Evolutionary conservation across 75 land plant genomes (phyloP).

Genomic region (Cryptomeria japonica): DNA sequence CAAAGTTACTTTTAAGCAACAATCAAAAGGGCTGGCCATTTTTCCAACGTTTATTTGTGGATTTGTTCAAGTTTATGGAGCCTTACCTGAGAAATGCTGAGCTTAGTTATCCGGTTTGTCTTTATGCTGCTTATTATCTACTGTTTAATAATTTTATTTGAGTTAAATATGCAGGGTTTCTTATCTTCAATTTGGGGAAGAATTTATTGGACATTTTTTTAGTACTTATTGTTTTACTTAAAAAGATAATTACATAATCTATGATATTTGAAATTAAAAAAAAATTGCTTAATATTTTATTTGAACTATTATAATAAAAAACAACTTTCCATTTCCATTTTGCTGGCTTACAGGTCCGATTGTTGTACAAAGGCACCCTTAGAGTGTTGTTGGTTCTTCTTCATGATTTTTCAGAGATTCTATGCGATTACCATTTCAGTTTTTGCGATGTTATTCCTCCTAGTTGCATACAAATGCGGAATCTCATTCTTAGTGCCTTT

Average conservation of each 20-base stretch:
- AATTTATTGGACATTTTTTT: not conserved
- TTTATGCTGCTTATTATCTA: not conserved
- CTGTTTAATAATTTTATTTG: not conserved
- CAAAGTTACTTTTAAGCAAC: slow-evolving; percentile 75
- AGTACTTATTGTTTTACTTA: not conserved
- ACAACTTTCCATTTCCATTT: not conserved
- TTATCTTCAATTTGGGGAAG: not conserved
- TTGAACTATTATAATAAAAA: not conserved
- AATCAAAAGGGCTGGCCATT: slow-evolving; percentile 92
- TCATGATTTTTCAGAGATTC: slow-evolving; percentile 97
- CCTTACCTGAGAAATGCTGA: slow-evolving; percentile 93
- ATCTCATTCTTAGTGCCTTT: slow-evolving; percentile 96
- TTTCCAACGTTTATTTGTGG: slow-evolving; percentile 81
- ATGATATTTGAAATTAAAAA: not conserved
- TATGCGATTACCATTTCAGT: slow-evolving; percentile 97
- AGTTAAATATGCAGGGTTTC: not conserved
- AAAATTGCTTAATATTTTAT: not conserved
- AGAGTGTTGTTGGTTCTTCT: slow-evolving; percentile 87
- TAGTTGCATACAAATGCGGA: slow-evolving; percentile 96
- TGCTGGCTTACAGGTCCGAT: slow-evolving; percentile 55
- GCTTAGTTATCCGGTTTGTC: slow-evolving; percentile 75
- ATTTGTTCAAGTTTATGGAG: slow-evolving; percentile 93
- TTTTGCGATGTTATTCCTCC: slow-evolving; percentile 99
- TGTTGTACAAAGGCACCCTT: slow-evolving; percentile 92
- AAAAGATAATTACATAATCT: not conserved